Evolutionary conservation across 192 early-diverging fungal species (phyloP), one percentile per base, ranked within the genome.

Genomic region (Jimgerdemannia lactiflua): DNA sequence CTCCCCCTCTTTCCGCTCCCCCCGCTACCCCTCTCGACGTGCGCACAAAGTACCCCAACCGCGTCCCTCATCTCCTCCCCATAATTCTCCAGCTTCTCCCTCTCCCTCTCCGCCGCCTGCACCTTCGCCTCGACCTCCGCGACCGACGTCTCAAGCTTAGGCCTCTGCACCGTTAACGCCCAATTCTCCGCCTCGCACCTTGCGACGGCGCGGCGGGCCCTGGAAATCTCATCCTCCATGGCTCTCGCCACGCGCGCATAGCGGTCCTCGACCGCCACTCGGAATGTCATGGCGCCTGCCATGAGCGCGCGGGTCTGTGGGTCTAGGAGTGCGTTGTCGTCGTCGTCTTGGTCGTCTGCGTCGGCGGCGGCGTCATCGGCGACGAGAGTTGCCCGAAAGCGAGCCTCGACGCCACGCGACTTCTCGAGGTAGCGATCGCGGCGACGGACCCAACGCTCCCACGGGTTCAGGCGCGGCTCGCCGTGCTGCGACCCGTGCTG

Each of bases 401-500:
- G 49, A 14, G 49, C 49, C 14, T 1, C 0, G 14, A 6, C 8
- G 6, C 8, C 49, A 14, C 49, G 49, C 2, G 49, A 10, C 66
- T 20, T 18, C 67, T 76, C 76, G 67, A 87, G n/a, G 43, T 78
- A 87, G 14, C 71, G 72, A 65, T 87, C 86, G 3, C 82, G 75
- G 67, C 78, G 75, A 41, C 74, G 77, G 10, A 80, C 75, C 85
- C 85, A 86, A 49, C 79, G 82, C 18, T 79, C 82, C 82, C 82
- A 84, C 0, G 75, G 77, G 65, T 86, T 86, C 3, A 86, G 70
- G 43, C 76, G 74, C 39, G 77, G 42, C 68, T 82, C 80, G 4
- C 77, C 66, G 4, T 71, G 65, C 19, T 67, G 43, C 4, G 83
- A 74, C 19, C 85, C 75, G 69, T 86, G 85, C 19, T 81, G 73